Percentiles rank a stretch among this genome's conserved stretches.
Evolutionary conservation across 2,329 filamentous ascomycete genomes (phyloP).

Genomic region (Phialophora verrucosa): DNA sequence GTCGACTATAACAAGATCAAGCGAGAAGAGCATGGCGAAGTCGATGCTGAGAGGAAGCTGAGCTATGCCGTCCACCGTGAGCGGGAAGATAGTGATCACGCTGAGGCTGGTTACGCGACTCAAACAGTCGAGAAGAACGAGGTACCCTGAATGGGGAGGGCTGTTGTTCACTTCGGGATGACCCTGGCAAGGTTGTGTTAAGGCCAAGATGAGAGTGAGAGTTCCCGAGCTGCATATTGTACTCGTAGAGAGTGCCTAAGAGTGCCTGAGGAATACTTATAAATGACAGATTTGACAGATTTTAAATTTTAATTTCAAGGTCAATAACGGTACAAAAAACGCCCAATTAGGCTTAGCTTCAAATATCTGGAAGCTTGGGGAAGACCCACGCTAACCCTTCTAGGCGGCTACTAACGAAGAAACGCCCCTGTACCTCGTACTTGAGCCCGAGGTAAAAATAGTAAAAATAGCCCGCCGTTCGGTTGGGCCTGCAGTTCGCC

Average conservation of each 20-base stretch:
- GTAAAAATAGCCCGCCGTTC: neutral
- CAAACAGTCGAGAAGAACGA: conserved; percentile 25
- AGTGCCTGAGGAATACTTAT: too few species aligned
- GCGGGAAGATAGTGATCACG: conserved; percentile 11
- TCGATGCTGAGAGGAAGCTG: conserved; percentile 31
- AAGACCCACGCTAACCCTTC: too few species aligned
- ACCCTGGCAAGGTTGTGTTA: neutral
- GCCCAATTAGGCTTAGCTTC: too few species aligned
- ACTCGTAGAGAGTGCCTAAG: too few species aligned
- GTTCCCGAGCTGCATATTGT: conserved; percentile 1
- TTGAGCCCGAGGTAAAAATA: conserved; percentile 4
- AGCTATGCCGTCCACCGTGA: conserved; percentile 29
- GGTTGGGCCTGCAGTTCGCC: conserved; percentile 6
- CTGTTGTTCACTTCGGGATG: neutral
- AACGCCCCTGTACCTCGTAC: too few species aligned
- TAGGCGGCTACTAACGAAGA: too few species aligned
- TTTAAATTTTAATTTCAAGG: too few species aligned
- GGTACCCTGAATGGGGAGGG: conserved; percentile 4
- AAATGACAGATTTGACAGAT: too few species aligned
- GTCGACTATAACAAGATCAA: conserved; percentile 28
- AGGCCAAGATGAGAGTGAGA: neutral
- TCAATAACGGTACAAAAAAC: too few species aligned
- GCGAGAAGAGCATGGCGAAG: conserved; percentile 29
- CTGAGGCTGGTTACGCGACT: conserved; percentile 13
- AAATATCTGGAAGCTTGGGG: too few species aligned